A percentile compares a stretch with the other conserved stretches of the same genome.
Evolutionary conservation across 2,329 filamentous ascomycete species (phyloP).

Genomic region (Sphaceloma murrayae): DNA sequence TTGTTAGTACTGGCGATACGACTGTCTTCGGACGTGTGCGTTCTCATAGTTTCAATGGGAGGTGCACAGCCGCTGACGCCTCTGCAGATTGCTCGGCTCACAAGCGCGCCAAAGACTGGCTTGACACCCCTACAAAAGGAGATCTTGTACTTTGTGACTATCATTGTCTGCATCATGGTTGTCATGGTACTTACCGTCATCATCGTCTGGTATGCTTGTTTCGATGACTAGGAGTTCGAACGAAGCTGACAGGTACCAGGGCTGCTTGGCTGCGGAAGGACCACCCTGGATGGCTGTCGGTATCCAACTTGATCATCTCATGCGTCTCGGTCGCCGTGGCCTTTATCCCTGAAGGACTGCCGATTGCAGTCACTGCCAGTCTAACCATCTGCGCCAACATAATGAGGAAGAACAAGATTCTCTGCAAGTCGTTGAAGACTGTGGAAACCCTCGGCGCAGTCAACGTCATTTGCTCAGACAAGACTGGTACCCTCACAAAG

Average conservation of each 20-base stretch:
- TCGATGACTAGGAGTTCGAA: background rate
- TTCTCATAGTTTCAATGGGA: background rate
- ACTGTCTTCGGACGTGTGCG: slow-evolving; percentile 62
- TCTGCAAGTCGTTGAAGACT: slow-evolving; percentile 72
- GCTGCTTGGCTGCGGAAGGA: slow-evolving; percentile 57
- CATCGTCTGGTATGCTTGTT: slow-evolving; percentile 48
- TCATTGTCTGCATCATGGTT: slow-evolving; percentile 60
- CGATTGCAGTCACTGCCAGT: slow-evolving; percentile 56
- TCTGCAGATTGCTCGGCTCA: slow-evolving; percentile 52
- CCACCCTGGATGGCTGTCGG: slow-evolving; percentile 62
- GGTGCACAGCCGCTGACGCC: background rate
- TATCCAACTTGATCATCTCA: slow-evolving; percentile 61
- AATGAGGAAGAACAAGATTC: slow-evolving; percentile 66
- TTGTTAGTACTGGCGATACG: slow-evolving; percentile 60
- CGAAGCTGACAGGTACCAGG: slow-evolving; percentile 38
- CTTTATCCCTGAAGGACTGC: slow-evolving; percentile 48
- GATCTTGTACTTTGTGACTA: slow-evolving; percentile 60
- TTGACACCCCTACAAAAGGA: slow-evolving; percentile 64
- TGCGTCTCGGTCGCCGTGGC: slow-evolving; percentile 52
- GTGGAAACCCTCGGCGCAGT: slow-evolving; percentile 67
- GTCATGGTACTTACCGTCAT: slow-evolving; percentile 56
- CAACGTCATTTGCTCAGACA: slow-evolving; percentile 66
- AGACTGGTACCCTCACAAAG: slow-evolving; percentile 60
- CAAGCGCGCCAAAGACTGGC: slow-evolving; percentile 57
- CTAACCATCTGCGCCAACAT: slow-evolving; percentile 67